Conservation (phyloP, 345 rosid genomes). For the Eucalyptus lansdowneana region DNA sequence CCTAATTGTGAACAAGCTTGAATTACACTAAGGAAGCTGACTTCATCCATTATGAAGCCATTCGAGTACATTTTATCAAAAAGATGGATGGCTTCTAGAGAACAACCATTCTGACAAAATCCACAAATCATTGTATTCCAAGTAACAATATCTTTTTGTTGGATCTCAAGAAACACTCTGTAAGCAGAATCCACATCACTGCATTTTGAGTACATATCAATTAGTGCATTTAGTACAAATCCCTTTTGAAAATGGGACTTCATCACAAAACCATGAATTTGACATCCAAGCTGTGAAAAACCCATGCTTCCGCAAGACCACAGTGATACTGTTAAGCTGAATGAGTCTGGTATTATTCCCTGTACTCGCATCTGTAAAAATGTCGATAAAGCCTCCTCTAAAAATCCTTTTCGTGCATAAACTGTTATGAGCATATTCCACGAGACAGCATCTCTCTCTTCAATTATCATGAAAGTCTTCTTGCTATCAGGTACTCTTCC, state of each 20-base stretch:
- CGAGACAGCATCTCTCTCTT: conserved; percentile 35
- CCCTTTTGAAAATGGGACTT: conserved; percentile 39
- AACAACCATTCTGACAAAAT: conserved; percentile 41
- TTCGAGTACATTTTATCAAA: conserved; percentile 45
- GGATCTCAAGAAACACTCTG: conserved; percentile 29
- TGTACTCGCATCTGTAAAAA: conserved; percentile 39
- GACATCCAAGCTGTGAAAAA: conserved; percentile 38
- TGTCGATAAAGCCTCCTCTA: conserved; percentile 25
- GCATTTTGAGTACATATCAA: conserved; percentile 81
- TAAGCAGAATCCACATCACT: conserved; percentile 43
- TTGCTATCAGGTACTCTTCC: conserved; percentile 28
- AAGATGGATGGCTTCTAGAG: conserved; percentile 41
- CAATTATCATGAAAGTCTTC: conserved; percentile 24
- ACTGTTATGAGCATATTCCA: conserved; percentile 69
- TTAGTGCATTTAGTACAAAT: conserved; percentile 49
- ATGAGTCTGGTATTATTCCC: conserved; percentile 50
- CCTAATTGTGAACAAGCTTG: conserved; percentile 53
- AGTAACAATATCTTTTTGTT: conserved; percentile 39
- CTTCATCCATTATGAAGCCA: conserved; percentile 40
- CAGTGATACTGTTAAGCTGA: conserved; percentile 53
- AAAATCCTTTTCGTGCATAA: conserved; percentile 37
- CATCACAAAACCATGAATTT: conserved; percentile 59
- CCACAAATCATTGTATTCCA: conserved; percentile 93
- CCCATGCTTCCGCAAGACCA: conserved; percentile 53
- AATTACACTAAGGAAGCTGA: conserved; percentile 53